Evolutionary conservation across 768 basidiomycete species (phyloP).

Genomic region (Amanita thiersii): DNA sequence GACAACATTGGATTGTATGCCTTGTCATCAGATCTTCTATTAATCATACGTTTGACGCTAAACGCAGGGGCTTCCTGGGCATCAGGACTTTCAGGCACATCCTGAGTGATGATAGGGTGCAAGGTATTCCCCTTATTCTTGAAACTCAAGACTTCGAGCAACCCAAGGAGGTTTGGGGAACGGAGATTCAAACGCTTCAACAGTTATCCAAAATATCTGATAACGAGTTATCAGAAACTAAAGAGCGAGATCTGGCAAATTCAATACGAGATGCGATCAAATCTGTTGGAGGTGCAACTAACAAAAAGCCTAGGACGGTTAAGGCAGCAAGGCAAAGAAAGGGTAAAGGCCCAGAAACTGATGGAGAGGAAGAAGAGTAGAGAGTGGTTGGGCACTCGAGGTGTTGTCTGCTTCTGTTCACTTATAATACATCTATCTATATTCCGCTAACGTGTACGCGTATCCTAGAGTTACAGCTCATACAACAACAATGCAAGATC

Average conservation of each 20-base stretch:
- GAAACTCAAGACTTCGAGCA: slow-evolving; percentile 74
- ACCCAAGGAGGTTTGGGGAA: slow-evolving; percentile 55
- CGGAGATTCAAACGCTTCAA: slow-evolving; percentile 55
- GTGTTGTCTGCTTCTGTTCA: too few relatives aligned
- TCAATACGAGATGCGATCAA: slow-evolving; percentile 2
- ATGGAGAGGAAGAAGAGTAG: not conserved
- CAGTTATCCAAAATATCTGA: not conserved
- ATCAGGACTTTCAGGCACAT: slow-evolving; percentile 57
- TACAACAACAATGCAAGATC: too few relatives aligned
- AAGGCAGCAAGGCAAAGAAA: not conserved
- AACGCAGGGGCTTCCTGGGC: slow-evolving; percentile 60
- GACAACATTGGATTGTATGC: slow-evolving; percentile 80
- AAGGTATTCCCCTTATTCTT: slow-evolving; percentile 69
- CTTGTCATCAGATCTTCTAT: not conserved
- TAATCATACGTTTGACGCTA: not conserved
- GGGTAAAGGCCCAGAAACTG: not conserved
- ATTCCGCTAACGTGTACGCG: too few relatives aligned
- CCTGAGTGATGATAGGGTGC: slow-evolving; percentile 58
- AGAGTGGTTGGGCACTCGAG: too few relatives aligned
- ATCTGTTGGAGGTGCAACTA: not conserved
- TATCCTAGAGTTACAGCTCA: too few relatives aligned
- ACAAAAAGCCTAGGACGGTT: slow-evolving; percentile 1
- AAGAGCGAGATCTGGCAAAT: slow-evolving; percentile 3
- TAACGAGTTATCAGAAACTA: not conserved
- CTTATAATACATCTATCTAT: too few relatives aligned